These are phyloP conservation scores for Fomitopsis pinicola DNA, from an alignment of 1,284 basidiomycete genomes.

Conservation along the genomic window DNA sequence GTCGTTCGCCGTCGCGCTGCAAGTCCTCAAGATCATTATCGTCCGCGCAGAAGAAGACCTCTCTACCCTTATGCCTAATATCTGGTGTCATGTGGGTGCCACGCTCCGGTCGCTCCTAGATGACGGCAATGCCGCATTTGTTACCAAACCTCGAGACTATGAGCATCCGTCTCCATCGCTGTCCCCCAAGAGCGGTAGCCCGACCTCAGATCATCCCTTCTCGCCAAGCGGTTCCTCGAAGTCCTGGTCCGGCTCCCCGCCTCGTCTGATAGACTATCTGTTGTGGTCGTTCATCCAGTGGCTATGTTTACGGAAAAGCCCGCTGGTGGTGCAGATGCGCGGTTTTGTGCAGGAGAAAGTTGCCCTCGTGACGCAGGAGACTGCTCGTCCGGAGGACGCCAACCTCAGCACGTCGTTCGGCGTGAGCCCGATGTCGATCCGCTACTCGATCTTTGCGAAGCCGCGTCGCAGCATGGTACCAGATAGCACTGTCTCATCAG, in stretches of 20 bases:
- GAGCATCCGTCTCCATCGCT: conserved; percentile 41
- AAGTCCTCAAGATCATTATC: conserved; percentile 67
- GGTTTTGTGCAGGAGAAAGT: conserved; percentile 61
- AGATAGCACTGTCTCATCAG: conserved; percentile 29
- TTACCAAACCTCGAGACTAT: conserved; percentile 36
- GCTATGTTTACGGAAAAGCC: conserved; percentile 56
- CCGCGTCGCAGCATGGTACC: conserved; percentile 36
- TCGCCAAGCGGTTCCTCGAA: conserved; percentile 16
- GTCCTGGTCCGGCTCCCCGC: conserved; percentile 25
- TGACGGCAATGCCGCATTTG: conserved; percentile 58
- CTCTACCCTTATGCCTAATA: conserved; percentile 44
- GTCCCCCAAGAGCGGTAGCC: conserved; percentile 34
- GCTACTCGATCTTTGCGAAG: conserved; percentile 41
- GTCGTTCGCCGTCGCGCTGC: conserved; percentile 52
- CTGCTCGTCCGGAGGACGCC: conserved; percentile 26
- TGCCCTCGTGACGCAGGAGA: conserved; percentile 42
- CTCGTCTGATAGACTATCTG: conserved; percentile 66
- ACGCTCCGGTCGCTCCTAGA: conserved; percentile 46
- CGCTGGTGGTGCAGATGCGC: conserved; percentile 63
- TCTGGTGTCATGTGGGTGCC: conserved; percentile 57
- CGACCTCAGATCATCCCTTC: conserved; percentile 21
- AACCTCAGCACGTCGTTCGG: conserved; percentile 23
- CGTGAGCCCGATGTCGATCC: conserved; percentile 27
- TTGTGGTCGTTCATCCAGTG: conserved; percentile 74
- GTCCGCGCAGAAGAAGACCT: conserved; percentile 61